phyloP scores from a whole-genome alignment of 2,329 filamentous ascomycete genomes.

The Tricladium varicosporioides region DNA sequence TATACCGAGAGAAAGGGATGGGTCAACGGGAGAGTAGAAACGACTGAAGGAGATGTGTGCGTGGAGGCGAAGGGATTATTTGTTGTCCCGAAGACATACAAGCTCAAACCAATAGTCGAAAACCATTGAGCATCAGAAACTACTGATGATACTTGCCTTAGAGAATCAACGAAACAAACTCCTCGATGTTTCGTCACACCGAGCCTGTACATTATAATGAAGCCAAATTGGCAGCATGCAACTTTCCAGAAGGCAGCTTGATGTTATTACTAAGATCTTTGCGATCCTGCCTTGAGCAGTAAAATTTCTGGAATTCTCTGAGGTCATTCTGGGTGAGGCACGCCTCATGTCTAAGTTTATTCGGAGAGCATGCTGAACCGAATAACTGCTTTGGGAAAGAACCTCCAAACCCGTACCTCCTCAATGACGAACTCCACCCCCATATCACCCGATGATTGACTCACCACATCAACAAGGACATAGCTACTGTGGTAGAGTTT shows the following conservation, averaged over 20 bases:
- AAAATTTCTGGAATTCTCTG: too few species aligned
- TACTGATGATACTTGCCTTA: background rate
- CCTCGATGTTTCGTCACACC: background rate
- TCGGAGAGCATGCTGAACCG: background rate
- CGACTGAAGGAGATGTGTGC: slow-evolving; percentile 51
- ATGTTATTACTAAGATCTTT: too few species aligned
- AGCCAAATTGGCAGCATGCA: too few species aligned
- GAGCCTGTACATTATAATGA: too few species aligned
- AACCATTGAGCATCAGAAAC: slow-evolving; percentile 11
- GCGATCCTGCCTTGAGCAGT: too few species aligned
- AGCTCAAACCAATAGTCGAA: slow-evolving; percentile 14
- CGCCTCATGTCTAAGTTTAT: too few species aligned
- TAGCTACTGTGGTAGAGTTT: too few species aligned
- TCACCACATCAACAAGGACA: too few species aligned
- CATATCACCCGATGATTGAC: too few species aligned
- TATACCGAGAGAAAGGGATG: slow-evolving; percentile 49
- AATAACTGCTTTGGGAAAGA: background rate
- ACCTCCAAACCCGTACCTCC: background rate
- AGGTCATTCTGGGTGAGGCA: too few species aligned
- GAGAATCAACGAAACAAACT: background rate
- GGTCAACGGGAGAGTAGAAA: slow-evolving; percentile 54
- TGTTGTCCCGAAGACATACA: slow-evolving; percentile 50
- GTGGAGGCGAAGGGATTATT: slow-evolving; percentile 59
- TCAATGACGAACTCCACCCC: too few species aligned
- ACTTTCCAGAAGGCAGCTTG: too few species aligned